These are phyloP conservation scores for Xylaria scruposa DNA, from an alignment of 495 filamentous ascomycete species.

Conservation along the genomic window DNA sequence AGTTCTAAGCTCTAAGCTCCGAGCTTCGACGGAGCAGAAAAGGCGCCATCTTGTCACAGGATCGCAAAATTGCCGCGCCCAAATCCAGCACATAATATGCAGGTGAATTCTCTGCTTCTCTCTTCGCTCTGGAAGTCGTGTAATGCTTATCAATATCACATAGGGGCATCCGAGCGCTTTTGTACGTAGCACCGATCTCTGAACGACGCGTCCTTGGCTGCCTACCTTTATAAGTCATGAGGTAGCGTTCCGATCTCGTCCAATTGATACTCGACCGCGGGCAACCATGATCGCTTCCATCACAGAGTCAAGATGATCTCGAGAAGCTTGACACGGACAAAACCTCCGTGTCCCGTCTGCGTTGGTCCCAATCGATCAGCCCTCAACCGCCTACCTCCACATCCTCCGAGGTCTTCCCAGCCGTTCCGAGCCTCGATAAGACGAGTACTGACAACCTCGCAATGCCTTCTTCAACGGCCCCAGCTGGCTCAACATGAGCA, in stretches of 20 bases:
- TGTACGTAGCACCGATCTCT: background rate
- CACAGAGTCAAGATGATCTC: slow-evolving; percentile 23
- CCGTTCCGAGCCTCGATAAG: slow-evolving; percentile 18
- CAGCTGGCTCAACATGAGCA: background rate
- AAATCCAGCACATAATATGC: background rate
- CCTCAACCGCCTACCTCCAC: background rate
- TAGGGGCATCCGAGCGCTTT: background rate
- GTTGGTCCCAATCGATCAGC: background rate
- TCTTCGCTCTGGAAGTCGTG: background rate
- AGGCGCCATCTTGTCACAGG: slow-evolving; percentile 19
- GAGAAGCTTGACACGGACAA: slow-evolving; percentile 23
- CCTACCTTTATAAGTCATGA: background rate
- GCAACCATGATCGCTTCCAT: slow-evolving; percentile 17
- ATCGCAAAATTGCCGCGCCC: slow-evolving; percentile 23
- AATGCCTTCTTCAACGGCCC: slow-evolving; percentile 6
- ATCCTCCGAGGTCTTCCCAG: background rate
- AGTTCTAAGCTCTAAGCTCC: slow-evolving; percentile 6
- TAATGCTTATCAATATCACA: background rate
- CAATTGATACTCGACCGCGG: background rate
- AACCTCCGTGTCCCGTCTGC: slow-evolving; percentile 17
- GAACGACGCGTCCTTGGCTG: background rate
- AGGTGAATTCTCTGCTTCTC: background rate
- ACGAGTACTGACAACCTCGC: slow-evolving; percentile 19
- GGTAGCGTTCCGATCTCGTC: background rate
- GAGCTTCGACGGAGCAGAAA: background rate